A percentile compares a stretch with the other conserved stretches of the same genome.
These are phyloP conservation scores for Penicillium lividum DNA, from an alignment of 495 filamentous ascomycete genomes.

Conservation along the genomic window DNA sequence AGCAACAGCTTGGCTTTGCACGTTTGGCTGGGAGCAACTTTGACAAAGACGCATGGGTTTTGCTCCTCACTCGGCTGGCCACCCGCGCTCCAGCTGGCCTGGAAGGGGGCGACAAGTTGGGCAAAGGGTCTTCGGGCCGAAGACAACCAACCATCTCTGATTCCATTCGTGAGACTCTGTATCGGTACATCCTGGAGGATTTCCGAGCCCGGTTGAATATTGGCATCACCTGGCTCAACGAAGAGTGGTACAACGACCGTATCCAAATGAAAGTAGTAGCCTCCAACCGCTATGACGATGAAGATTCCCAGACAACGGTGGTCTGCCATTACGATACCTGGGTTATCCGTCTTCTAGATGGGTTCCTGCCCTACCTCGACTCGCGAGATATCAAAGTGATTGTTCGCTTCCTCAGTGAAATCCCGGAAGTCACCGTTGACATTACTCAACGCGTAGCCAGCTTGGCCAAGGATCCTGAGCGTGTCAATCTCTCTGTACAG, in stretches of 20 bases:
- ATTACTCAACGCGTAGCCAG: constrained; percentile 74
- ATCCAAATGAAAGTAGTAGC: constrained; percentile 53
- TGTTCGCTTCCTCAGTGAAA: constrained; percentile 87
- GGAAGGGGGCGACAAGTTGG: constrained; percentile 46
- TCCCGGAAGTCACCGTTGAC: constrained; percentile 71
- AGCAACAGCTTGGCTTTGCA: constrained; percentile 63
- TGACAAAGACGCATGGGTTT: constrained; percentile 89
- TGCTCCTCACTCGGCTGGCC: constrained; percentile 80
- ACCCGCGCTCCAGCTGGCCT: constrained; percentile 74
- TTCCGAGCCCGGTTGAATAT: constrained; percentile 84
- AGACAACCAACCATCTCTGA: constrained; percentile 53
- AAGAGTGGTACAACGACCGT: constrained; percentile 97
- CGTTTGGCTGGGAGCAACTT: constrained; percentile 81
- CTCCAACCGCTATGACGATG: constrained; percentile 37
- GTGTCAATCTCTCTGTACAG: constrained; percentile 62
- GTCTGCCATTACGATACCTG: constrained; percentile 74
- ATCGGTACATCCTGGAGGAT: constrained; percentile 83
- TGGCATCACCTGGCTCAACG: constrained; percentile 87
- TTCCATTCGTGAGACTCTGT: constrained; percentile 75
- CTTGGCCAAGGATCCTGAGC: constrained; percentile 85
- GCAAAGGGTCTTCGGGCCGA: constrained; percentile 26
- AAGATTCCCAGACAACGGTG: constrained; percentile 35
- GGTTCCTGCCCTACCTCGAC: constrained; percentile 85
- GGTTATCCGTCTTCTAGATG: constrained; percentile 77
- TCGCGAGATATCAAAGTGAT: constrained; percentile 77